Percentiles rank a stretch among this genome's conserved stretches.
phyloP scores from a whole-genome alignment of 495 filamentous ascomycete genomes.

The Podospora tetraspora region DNA sequence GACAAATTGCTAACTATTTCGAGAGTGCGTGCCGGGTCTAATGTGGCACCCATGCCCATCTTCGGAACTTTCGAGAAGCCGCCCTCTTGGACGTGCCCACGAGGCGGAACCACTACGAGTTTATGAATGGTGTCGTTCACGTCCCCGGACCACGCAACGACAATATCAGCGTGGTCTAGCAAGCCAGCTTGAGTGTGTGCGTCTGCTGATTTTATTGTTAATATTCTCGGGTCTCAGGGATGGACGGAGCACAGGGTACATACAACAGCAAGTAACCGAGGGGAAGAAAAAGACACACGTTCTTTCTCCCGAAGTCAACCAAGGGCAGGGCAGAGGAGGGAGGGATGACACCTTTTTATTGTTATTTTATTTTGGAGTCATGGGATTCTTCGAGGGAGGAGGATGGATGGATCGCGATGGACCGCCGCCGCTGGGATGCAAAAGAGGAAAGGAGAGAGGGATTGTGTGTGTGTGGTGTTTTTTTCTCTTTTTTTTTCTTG shows the following conservation, averaged over 20 bases:
- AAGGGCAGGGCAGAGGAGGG: not conserved
- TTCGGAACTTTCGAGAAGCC: not conserved
- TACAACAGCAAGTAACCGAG: not conserved
- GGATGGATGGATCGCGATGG: not conserved
- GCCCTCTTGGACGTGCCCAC: not conserved
- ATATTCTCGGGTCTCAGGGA: constrained; percentile 9
- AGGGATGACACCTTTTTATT: not conserved
- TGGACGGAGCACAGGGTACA: not conserved
- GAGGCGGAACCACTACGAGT: not conserved
- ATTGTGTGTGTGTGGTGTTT: not conserved
- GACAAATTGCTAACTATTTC: not conserved
- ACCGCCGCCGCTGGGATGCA: not conserved
- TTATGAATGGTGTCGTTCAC: not conserved
- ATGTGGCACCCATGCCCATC: not conserved
- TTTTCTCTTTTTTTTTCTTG: not conserved
- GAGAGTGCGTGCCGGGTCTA: not conserved
- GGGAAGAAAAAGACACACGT: not conserved
- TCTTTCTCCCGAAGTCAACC: not conserved
- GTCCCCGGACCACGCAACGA: not conserved
- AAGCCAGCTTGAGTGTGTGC: not conserved
- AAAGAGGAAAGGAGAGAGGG: not conserved
- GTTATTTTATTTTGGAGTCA: not conserved
- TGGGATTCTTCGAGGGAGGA: not conserved
- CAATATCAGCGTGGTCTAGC: not conserved
- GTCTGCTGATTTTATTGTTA: constrained; percentile 14